These are phyloP conservation scores for Uronychia setigera DNA, from an alignment of 73 alveolate species.

Conservation along the genomic window DNA sequence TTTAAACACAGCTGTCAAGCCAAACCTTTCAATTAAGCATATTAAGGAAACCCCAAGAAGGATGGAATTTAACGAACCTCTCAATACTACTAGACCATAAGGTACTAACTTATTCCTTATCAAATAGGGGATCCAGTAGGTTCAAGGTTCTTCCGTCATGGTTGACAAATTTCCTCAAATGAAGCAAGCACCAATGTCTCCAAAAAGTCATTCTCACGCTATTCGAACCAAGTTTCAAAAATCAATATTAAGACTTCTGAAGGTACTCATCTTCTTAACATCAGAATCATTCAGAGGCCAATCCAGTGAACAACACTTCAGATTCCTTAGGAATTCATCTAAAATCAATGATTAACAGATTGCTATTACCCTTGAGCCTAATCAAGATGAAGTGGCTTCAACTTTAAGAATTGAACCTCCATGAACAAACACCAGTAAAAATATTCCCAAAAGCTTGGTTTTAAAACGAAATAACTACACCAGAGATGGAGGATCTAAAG, in stretches of 20 bases:
- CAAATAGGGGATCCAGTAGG: not conserved
- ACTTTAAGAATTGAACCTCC: not conserved
- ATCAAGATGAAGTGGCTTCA: not conserved
- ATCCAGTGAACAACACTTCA: not conserved
- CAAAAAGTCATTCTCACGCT: not conserved
- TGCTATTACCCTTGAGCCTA: not conserved
- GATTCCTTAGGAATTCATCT: not conserved
- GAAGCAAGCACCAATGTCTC: not conserved
- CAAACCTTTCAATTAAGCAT: too few species aligned
- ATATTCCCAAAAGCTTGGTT: not conserved
- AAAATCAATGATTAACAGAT: not conserved
- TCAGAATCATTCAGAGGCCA: not conserved
- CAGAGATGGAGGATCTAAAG: not conserved
- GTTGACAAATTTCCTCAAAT: not conserved
- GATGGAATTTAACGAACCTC: too few species aligned
- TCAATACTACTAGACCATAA: too few species aligned
- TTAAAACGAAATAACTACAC: not conserved
- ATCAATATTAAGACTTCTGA: not conserved
- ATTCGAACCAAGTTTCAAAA: not conserved
- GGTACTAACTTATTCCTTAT: too few species aligned
- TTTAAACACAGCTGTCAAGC: too few species aligned
- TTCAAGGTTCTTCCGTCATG: not conserved
- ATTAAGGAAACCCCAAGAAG: too few species aligned
- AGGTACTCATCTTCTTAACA: not conserved
- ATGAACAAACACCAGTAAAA: not conserved